Evolutionary conservation across 495 filamentous ascomycete genomes (phyloP).

Genomic region (Staphylotrichum longicolle): DNA sequence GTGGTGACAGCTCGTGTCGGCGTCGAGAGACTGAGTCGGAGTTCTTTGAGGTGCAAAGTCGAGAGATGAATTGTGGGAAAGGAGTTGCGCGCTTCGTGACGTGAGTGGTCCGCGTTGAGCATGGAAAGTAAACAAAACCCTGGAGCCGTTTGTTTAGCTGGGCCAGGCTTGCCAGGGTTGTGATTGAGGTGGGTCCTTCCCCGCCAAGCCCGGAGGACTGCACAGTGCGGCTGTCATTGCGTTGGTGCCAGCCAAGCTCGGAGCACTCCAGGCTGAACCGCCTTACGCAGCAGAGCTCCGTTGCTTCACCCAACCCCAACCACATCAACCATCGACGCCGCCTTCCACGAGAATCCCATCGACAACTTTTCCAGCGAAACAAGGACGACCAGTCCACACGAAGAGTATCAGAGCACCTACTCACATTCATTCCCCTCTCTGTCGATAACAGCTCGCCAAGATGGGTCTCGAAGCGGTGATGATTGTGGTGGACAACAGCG

Average conservation of each 20-base stretch:
- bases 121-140: conserved; percentile 40
- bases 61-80: conserved; percentile 22
- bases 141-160: conserved; percentile 10
- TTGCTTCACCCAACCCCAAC: background rate
- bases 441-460: conserved; percentile 31
- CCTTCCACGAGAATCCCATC: background rate
- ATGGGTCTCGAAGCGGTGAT: conserved; percentile 66
- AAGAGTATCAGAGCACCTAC: background rate
- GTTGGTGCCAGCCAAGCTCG: conserved; percentile 3
- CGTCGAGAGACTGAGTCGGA: background rate
- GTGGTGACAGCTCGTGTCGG: background rate
- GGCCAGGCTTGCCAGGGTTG: background rate
- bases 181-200: conserved; percentile 4
- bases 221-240: conserved; percentile 1
- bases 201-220: background rate
- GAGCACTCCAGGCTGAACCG: conserved; percentile 23
- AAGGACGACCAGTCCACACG: background rate
- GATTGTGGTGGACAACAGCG: conserved; percentile 90
- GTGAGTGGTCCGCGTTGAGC: conserved; percentile 32
- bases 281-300: conserved; percentile 31
- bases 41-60: conserved; percentile 1
- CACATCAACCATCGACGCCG: background rate
- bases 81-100: conserved; percentile 17
- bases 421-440: background rate
- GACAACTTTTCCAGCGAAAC: background rate